phyloP scores from a whole-genome alignment of 257 asterid genomes.

The Anisodus tanguticus region DNA sequence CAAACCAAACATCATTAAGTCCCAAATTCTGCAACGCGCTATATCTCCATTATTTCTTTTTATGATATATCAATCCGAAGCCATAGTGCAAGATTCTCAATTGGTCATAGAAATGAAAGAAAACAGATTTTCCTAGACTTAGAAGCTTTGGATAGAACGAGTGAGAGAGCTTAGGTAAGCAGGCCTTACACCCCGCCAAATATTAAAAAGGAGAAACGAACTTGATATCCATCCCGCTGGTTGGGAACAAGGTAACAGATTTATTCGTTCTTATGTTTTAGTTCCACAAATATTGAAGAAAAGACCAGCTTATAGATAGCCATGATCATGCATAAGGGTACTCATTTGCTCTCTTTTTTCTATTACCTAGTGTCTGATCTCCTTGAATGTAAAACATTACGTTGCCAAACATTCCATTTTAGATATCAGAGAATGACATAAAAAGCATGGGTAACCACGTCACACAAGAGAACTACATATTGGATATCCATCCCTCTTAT shows the following conservation, averaged over 20 bases:
- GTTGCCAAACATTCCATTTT: neutral
- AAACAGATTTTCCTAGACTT: neutral
- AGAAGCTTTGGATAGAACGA: neutral
- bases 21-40: neutral
- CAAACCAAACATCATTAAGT: neutral
- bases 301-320: neutral
- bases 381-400: neutral
- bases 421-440: neutral
- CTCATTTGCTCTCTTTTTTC: neutral
- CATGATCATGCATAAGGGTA: constrained; percentile 18
- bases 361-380: neutral
- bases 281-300: neutral
- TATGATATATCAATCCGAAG: neutral
- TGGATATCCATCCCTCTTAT: neutral
- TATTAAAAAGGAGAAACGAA: too few species aligned
- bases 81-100: neutral
- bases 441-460: neutral
- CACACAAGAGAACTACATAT: neutral
- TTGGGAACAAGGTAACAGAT: too few species aligned
- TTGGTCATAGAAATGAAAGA: neutral
- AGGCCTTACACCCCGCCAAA: neutral
- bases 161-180: neutral
- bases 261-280: neutral
- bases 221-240: constrained; percentile 8
- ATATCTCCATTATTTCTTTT: neutral